Evolutionary conservation across 805 yeast species (phyloP), one percentile per base, ranked within the genome.

Genomic region (Clavispora vitiphila): DNA sequence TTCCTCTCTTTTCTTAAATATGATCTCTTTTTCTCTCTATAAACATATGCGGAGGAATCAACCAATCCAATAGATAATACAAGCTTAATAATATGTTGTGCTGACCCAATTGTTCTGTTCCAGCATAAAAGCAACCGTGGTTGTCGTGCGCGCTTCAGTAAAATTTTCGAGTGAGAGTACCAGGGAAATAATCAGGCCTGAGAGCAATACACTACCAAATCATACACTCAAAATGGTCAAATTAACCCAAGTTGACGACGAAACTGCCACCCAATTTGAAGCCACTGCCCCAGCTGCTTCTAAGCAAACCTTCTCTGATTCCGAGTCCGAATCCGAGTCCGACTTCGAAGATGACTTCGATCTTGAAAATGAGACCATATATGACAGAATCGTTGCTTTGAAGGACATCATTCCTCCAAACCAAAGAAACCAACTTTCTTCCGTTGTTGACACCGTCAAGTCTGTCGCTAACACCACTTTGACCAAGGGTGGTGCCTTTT

Each of bases 381-480:
- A 73, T 46, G 98, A 93, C 56, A 85, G 99, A 77, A 64, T 93
- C 49, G 78, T 79, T 48, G 99, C 99, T 38, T 77, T 93, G 57
- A 88, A 83, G 66, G 97, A 93, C 62, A 86, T 91, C 41, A 72
- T 93, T 39, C 87, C 97, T 36, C 97, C 97, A 54, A 76, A 77
- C 53, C 89, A 86, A 64, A 84, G 98, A 71, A 61, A 61, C 38
- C 60, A 57, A 32, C 55, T 69, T 53, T 51, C 65, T 46, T 62
- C 71, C 34, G 65, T 77, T 30, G 53, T 57, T 11, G 54, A 55
- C 37, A 39, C 50, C 25, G 47, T 62, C 35, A 56, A 55, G 44
- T 47, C 52, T 12, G 51, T 43, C 27, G 55, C 80, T 29, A 64
- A 66, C 43, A 44, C 72, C 25, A 73, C 78, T 26, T 67, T 81